Base-by-base conservation (phyloP, 2,329 filamentous ascomycete species). In the Trichoderma asperellum region DNA sequence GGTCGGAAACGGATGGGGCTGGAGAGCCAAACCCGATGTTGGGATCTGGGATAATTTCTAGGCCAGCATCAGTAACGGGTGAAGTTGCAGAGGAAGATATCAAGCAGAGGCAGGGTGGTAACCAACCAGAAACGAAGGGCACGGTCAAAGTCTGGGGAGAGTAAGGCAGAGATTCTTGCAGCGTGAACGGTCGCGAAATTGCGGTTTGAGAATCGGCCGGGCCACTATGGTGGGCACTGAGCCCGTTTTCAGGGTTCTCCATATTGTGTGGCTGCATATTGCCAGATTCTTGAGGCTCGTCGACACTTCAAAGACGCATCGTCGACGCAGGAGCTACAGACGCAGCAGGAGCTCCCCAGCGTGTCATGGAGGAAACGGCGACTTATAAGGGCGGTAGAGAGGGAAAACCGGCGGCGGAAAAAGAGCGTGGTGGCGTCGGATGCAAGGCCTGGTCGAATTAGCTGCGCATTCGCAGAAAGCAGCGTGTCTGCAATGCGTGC, bases 101-200 rank as follows among this genome's bases (percentile, higher is more conserved):
- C 37, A 4, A 59, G 40, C 35, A 55, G 35, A 24, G 47, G 63
- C 21, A 37, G 21, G 43, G 47, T 29, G 59, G 56, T 10, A 64
- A 76, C 83, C 72, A 80, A 94, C 92, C 89, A 73, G 91, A 87
- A 78, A 91, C 88, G 79, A 95, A 93, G 2, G 92, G 92, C 64
- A 92, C 86, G 60, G 94, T 91, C 4, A 92, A 93, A 60, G 90
- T 92, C 77, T 95, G 90, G 29, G 93, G 92, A 63, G 92, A 92
- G 80, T 90, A 94, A n/a, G 92, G 91, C 57, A 96, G 83, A 35
- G 92, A 92, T 76, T 96, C 91, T 68, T 91, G 87, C 14, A 96
- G 86, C 4, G 86, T 87, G 76, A 90, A 88, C 1, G 89, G 84
- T 67, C 84, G 78, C 49, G 76, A 72, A 40, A 79, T 75, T 49